phyloP scores from a whole-genome alignment of 441 rosid species.

The Erodium texanum region DNA sequence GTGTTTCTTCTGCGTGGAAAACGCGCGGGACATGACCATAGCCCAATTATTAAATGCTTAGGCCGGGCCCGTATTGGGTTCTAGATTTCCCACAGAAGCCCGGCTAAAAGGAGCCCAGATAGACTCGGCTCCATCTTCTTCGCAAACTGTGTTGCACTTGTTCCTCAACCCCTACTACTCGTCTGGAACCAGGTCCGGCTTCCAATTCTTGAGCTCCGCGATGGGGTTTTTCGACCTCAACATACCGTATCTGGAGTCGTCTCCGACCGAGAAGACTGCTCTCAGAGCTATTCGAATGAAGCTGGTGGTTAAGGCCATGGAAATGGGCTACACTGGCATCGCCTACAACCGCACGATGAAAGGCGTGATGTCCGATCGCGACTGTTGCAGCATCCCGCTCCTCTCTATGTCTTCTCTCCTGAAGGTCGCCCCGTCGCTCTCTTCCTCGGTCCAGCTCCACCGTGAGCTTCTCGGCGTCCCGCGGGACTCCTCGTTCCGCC shows the following conservation, averaged over 20 bases:
- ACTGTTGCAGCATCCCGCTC: conserved; percentile 59
- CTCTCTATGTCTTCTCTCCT: conserved; percentile 60
- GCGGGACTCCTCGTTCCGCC: conserved; percentile 65
- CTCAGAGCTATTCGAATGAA: conserved; percentile 41
- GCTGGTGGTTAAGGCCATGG: conserved; percentile 62
- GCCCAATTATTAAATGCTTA: neutral
- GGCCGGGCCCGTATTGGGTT: neutral
- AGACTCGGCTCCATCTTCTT: neutral
- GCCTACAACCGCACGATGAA: conserved; percentile 64
- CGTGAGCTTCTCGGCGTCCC: conserved; percentile 65
- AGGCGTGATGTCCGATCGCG: conserved; percentile 71
- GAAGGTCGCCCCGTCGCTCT: conserved; percentile 46
- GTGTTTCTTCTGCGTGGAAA: too few species aligned
- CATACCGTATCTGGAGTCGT: conserved; percentile 40
- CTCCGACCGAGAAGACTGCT: conserved; percentile 22
- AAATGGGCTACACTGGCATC: conserved; percentile 80
- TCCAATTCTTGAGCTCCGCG: neutral
- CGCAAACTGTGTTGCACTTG: neutral
- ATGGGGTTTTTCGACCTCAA: conserved; percentile 83
- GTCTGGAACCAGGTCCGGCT: neutral
- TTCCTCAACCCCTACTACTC: neutral
- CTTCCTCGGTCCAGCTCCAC: conserved; percentile 59
- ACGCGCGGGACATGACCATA: neutral
- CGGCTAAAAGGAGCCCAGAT: neutral
- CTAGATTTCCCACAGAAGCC: neutral